Conservation (phyloP, 169 alveolate genomes). For the Plasmodium adleri region DNA sequence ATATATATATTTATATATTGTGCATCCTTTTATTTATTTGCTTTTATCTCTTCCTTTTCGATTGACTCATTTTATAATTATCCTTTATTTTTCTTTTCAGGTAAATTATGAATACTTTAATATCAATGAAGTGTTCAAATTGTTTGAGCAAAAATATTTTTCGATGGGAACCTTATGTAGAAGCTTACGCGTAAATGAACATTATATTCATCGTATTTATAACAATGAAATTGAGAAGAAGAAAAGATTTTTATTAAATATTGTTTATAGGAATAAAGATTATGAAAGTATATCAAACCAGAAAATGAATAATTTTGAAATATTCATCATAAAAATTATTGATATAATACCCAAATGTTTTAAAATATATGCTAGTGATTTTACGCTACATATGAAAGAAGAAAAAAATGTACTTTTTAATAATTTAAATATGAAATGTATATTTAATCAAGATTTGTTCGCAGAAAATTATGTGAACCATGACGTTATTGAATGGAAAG, state of each 20-base stretch:
- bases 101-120: constrained; percentile 72
- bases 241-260: constrained; percentile 31
- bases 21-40: not conserved
- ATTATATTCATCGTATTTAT: constrained; percentile 20
- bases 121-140: constrained; percentile 46
- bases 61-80: not conserved
- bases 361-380: constrained; percentile 53
- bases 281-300: constrained; percentile 58
- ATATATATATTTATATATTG: not conserved
- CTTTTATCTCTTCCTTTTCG: not conserved
- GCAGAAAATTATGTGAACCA: not conserved
- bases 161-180: constrained; percentile 64
- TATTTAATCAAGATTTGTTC: not conserved
- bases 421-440: constrained; percentile 25
- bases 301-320: constrained; percentile 76
- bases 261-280: constrained; percentile 62
- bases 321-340: constrained; percentile 64
- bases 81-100: constrained; percentile 17
- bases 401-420: constrained; percentile 3
- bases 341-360: constrained; percentile 64
- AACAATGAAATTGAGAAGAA: constrained; percentile 9
- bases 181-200: constrained; percentile 23
- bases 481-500: not conserved
- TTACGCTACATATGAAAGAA: constrained; percentile 5
- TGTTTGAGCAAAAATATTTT: constrained; percentile 35